Base-by-base conservation (phyloP, 2,329 filamentous ascomycete species). In the Colletotrichum sansevieriae region DNA sequence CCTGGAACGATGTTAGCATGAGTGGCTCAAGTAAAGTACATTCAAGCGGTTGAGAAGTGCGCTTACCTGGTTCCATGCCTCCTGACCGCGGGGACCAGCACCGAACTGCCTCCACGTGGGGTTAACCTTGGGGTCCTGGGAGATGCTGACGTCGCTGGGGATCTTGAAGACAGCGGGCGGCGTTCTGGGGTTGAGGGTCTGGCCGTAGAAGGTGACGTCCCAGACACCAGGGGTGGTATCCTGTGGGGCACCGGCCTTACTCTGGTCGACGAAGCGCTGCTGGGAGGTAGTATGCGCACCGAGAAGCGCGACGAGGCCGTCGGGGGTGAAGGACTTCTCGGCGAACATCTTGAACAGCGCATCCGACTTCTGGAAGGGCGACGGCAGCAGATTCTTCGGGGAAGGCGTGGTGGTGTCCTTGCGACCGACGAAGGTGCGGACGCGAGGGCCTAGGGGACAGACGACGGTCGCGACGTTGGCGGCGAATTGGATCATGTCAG, bases 401-500 rank as follows among this genome's bases (percentile, higher is more conserved):
- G 81, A 79, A 2, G 80, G 76, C 7, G 74, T 75, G 12, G 74
- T 76, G 41, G 77, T 81, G 69, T 88, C 85, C 44, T 76, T 78
- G 46, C 87, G 83, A 41, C 87, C 87, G 33, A 88, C 81, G 58
- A 83, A 85, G 1, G 84, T 83, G 59, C 81, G 78, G 15, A 87
- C 80, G 18, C 82, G 81, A 2, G 87, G 86, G 2, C 81, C 80
- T 5, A 80, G 76, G 8, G 81, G 80, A 64, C 81, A 83, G 11
- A 82, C 80, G 4, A 85, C 81, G 8, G 84, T 84, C 20, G 83
- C 86, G 46, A 86, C 79, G 65, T 77, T 85, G 77, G 79, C 78
- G 2, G 83, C 84, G 73, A 87, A 83, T 73, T 88, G 85, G 41
- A 87, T 82, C 8, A 89, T 77, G 72, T 89, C 87, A 37, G 85